phyloP scores from a whole-genome alignment of 192 early-diverging fungal genomes.

The Podila verticillata region DNA sequence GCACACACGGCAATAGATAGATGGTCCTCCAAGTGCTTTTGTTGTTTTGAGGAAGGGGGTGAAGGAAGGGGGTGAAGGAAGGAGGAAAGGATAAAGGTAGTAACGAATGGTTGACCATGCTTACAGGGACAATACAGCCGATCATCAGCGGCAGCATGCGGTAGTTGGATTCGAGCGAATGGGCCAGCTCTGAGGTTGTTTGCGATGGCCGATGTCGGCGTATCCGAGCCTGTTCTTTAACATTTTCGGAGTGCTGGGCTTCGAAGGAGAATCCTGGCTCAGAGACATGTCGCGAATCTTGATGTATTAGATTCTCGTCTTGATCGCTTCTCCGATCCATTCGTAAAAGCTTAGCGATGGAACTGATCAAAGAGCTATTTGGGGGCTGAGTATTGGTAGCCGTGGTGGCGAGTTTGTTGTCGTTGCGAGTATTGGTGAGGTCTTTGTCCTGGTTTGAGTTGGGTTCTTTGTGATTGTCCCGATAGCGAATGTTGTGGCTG shows the following conservation, averaged over 20 bases:
- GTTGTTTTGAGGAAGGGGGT: neutral
- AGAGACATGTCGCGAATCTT: too few relatives aligned
- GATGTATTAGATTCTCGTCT: too few relatives aligned
- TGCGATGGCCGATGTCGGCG: neutral
- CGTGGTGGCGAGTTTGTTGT: too few relatives aligned
- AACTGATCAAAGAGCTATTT: too few relatives aligned
- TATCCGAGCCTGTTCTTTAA: too few relatives aligned
- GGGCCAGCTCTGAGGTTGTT: neutral
- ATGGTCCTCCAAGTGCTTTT: too few relatives aligned
- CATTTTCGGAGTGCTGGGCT: neutral
- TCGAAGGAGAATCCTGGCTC: neutral
- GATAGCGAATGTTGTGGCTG: neutral
- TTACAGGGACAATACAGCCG: slow-evolving; percentile 40
- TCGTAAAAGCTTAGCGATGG: too few relatives aligned
- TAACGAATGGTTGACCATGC: neutral
- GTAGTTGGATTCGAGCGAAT: slow-evolving; percentile 15
- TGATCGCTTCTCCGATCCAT: too few relatives aligned
- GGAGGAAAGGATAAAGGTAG: neutral
- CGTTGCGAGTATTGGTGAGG: too few relatives aligned
- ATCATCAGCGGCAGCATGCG: slow-evolving; percentile 33
- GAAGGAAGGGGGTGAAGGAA: neutral
- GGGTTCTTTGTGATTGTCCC: neutral
- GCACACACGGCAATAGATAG: too few relatives aligned
- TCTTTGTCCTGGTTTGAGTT: neutral
- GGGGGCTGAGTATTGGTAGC: too few relatives aligned